phyloP scores from a whole-genome alignment of 805 yeast genomes.

The Ogataea trehalophila region DNA sequence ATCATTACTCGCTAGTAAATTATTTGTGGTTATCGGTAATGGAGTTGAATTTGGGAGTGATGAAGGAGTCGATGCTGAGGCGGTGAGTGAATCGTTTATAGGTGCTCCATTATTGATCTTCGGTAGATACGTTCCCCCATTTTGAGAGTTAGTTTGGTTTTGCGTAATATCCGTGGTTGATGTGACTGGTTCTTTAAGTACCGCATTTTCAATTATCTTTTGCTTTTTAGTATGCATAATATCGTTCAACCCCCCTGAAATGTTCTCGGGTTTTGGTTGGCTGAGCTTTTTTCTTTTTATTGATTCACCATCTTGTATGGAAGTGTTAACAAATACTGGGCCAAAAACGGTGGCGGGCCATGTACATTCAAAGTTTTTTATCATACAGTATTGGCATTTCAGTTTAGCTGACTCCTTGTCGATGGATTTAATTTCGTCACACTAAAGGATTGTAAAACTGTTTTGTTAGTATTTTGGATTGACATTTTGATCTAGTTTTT shows the following conservation, averaged over 20 bases:
- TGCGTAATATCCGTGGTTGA: no score
- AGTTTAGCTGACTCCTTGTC: conserved; percentile 4
- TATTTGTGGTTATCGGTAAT: background rate
- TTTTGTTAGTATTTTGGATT: background rate
- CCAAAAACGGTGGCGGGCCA: conserved; percentile 11
- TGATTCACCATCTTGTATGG: conserved; percentile 5
- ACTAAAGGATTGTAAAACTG: background rate
- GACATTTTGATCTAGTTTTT: background rate
- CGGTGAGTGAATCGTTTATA: background rate
- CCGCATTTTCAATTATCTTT: background rate
- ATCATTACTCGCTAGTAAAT: background rate
- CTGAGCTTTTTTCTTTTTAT: conserved; percentile 3
- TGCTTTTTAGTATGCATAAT: background rate
- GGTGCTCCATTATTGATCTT: background rate
- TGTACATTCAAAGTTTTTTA: conserved; percentile 3
- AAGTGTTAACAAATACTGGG: conserved; percentile 6
- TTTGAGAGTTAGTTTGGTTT: no score
- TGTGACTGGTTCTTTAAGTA: background rate
- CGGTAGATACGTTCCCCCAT: no score
- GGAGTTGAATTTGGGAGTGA: background rate
- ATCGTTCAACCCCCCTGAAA: background rate
- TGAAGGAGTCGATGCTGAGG: background rate
- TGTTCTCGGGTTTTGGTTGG: conserved; percentile 1
- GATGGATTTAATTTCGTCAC: conserved; percentile 9
- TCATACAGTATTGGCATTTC: conserved; percentile 7